phyloP scores from a whole-genome alignment of 2,329 filamentous ascomycete genomes.

The Aspergillus calidoustus region DNA sequence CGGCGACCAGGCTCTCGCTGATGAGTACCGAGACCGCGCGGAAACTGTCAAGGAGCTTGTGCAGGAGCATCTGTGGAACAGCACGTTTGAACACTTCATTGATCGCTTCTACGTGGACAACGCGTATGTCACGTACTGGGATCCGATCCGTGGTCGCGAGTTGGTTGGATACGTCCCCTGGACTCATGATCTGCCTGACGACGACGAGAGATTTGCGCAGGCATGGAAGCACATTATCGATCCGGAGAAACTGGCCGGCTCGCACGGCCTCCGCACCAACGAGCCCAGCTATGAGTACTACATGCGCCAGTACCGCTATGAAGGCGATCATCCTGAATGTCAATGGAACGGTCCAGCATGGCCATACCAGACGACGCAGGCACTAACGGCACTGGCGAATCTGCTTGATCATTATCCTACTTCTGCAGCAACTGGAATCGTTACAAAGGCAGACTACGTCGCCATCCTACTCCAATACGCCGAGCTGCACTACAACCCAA shows the following conservation, averaged over 20 bases:
- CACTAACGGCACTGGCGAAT: constrained; percentile 47
- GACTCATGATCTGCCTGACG: constrained; percentile 49
- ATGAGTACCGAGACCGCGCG: constrained; percentile 36
- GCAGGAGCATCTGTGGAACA: constrained; percentile 50
- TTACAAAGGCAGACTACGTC: constrained; percentile 41
- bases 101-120: constrained; percentile 48
- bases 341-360: constrained; percentile 54
- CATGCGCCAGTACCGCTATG: constrained; percentile 44
- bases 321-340: constrained; percentile 42
- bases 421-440: constrained; percentile 20
- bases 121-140: constrained; percentile 39
- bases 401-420: constrained; percentile 49
- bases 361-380: constrained; percentile 51
- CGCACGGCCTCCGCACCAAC: constrained; percentile 47
- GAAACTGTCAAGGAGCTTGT: constrained; percentile 42
- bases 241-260: constrained; percentile 38
- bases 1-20: constrained; percentile 26
- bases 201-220: constrained; percentile 41
- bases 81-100: constrained; percentile 50
- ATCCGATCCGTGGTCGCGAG: constrained; percentile 49
- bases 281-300: constrained; percentile 52
- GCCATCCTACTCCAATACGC: constrained; percentile 45
- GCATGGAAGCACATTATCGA: constrained; percentile 36
- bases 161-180: constrained; percentile 51
- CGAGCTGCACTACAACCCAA: constrained; percentile 44